Percentiles rank a stretch among this genome's conserved stretches.
phyloP scores from a whole-genome alignment of 805 yeast genomes.

The Kodamaea jinghongensis region DNA sequence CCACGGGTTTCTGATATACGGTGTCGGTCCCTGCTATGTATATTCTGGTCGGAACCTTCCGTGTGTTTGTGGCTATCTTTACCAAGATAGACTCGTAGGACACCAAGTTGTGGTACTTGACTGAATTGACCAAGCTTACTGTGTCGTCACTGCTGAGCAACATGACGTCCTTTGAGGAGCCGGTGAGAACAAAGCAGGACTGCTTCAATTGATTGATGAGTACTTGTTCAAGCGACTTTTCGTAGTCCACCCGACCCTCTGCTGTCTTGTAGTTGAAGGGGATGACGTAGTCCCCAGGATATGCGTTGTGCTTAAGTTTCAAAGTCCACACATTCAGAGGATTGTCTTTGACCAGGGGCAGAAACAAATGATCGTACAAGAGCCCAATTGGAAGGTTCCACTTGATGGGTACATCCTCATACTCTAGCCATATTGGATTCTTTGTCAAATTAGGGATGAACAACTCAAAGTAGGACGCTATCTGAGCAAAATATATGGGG shows the following conservation, averaged over 20 bases:
- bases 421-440: constrained; percentile 58
- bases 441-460: constrained; percentile 12
- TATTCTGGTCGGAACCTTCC: constrained; percentile 47
- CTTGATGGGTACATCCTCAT: constrained; percentile 57
- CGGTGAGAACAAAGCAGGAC: constrained; percentile 69
- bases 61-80: constrained; percentile 23
- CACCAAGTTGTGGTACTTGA: constrained; percentile 33
- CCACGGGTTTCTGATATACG: constrained; percentile 30
- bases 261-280: constrained; percentile 23
- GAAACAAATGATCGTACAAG: constrained; percentile 51
- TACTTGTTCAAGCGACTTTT: constrained; percentile 40
- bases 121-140: constrained; percentile 53
- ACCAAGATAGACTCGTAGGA: constrained; percentile 24
- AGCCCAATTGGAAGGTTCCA: constrained; percentile 82
- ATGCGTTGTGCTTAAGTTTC: constrained; percentile 18
- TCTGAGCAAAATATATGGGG: constrained; percentile 37
- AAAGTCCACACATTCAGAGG: constrained; percentile 48
- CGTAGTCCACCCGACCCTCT: constrained; percentile 19
- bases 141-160: constrained; percentile 63
- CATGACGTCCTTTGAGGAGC: constrained; percentile 82
- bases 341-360: constrained; percentile 18
- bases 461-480: constrained; percentile 39
- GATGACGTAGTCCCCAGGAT: constrained; percentile 30
- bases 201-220: constrained; percentile 85
- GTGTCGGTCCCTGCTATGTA: constrained; percentile 39